Conservation (phyloP, 2,329 filamentous ascomycete species). For the Teratosphaeria gauchensis region DNA sequence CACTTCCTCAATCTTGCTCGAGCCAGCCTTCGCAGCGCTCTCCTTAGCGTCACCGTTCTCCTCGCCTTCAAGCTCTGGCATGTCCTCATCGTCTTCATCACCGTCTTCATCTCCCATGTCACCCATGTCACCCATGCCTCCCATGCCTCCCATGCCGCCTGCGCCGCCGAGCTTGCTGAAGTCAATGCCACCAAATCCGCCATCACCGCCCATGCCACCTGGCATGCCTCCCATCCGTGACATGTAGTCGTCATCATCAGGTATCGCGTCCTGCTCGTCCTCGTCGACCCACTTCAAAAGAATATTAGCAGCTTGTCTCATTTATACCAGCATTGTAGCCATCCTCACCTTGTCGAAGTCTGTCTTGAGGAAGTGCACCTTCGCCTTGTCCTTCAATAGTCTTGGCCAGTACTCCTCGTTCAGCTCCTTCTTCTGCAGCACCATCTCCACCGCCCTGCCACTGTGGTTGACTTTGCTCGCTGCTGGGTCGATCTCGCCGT, state of each 20-base stretch:
- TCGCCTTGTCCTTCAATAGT: constrained; percentile 80
- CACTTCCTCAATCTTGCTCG: constrained; percentile 40
- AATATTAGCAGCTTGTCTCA: background rate
- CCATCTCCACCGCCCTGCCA: constrained; percentile 75
- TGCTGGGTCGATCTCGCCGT: constrained; percentile 75
- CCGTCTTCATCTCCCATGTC: constrained; percentile 35
- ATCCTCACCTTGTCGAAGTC: constrained; percentile 82
- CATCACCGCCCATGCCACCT: constrained; percentile 30
- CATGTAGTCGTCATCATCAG: constrained; percentile 63
- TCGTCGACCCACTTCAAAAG: constrained; percentile 73
- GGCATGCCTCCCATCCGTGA: constrained; percentile 39
- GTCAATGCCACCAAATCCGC: constrained; percentile 30
- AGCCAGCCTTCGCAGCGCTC: constrained; percentile 15
- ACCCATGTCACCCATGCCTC: constrained; percentile 46
- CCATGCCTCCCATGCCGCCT: constrained; percentile 49
- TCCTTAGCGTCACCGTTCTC: constrained; percentile 24
- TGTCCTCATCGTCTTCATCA: constrained; percentile 61
- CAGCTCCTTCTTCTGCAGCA: constrained; percentile 94
- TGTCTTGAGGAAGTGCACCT: constrained; percentile 93
- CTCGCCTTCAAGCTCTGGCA: constrained; percentile 62
- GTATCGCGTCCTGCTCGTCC: constrained; percentile 90
- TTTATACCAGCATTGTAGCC: background rate
- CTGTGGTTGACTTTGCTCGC: constrained; percentile 84
- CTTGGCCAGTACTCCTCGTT: constrained; percentile 94
- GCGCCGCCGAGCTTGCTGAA: constrained; percentile 44